These are phyloP conservation scores for Leucocoprinus sp. DNA, from an alignment of 768 basidiomycete genomes.

Conservation along the genomic window DNA sequence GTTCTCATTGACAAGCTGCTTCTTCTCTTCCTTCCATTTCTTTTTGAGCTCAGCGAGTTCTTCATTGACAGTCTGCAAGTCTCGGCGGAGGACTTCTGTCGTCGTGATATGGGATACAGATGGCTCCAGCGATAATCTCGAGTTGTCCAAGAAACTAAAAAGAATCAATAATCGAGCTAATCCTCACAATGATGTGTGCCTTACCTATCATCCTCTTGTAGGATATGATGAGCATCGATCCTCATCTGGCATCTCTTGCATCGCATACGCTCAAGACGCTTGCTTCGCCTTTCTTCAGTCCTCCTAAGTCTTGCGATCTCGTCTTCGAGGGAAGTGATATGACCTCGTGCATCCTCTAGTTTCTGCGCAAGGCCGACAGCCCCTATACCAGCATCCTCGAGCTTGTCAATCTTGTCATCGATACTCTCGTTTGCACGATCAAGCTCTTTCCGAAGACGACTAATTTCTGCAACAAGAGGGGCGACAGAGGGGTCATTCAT, in stretches of 20 bases:
- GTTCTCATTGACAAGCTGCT: slow-evolving; percentile 58
- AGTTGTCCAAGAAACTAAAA: slow-evolving; percentile 46
- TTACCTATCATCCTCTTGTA: slow-evolving; percentile 57
- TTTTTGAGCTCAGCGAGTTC: slow-evolving; percentile 59
- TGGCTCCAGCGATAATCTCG: slow-evolving; percentile 42
- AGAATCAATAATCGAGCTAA: slow-evolving; percentile 6
- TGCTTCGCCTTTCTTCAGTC: slow-evolving; percentile 61
- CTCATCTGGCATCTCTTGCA: slow-evolving; percentile 66
- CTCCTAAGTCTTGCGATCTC: slow-evolving; percentile 58
- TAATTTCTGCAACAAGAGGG: slow-evolving; percentile 66
- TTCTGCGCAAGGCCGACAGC: slow-evolving; percentile 63
- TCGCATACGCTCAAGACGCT: slow-evolving; percentile 50
- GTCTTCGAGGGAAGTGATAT: slow-evolving; percentile 51
- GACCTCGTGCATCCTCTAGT: slow-evolving; percentile 61
- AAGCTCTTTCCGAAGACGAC: slow-evolving; percentile 65
- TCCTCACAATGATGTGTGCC: background rate
- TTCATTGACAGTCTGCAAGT: slow-evolving; percentile 52
- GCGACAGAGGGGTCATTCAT: slow-evolving; percentile 46
- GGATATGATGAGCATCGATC: slow-evolving; percentile 41
- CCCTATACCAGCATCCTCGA: slow-evolving; percentile 73
- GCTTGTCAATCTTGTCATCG: slow-evolving; percentile 81
- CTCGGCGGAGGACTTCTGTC: slow-evolving; percentile 51
- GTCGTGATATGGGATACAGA: slow-evolving; percentile 64
- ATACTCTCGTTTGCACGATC: slow-evolving; percentile 77
- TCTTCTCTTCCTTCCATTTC: slow-evolving; percentile 64